Base-by-base conservation (phyloP, 2,329 filamentous ascomycete species). In the Penicillium sp. region DNA sequence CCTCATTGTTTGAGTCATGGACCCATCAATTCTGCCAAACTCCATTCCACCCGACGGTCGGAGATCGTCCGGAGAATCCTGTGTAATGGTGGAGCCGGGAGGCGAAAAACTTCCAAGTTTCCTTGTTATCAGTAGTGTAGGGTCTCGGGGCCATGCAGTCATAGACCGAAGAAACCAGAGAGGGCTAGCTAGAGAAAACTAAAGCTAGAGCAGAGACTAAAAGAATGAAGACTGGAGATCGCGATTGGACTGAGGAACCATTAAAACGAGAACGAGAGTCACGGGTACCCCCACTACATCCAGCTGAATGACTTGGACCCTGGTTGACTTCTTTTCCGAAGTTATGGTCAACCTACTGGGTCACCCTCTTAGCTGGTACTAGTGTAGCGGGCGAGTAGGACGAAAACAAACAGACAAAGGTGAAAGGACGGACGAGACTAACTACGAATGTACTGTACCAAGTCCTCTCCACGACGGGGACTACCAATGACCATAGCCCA, bases 261-360 rank as follows among this genome's bases (percentile, higher is more conserved):
- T 26, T 17, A 7, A 54, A 54, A 40, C 33, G 33, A 40, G 22
- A 54, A 42, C 37, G 33, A 38, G 51, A 33, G 51, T 54, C 51
- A 38, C n/a, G 19, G 15, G 12, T 38, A 15, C 10, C 35, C 19
- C 33, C 35, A 38, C 19, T 5, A n/a, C 3, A 3, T 42, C 19
- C 51, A 54, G 35, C 33, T 38, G 30, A 51, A 51, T 35, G n/a
- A 24, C 50, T 10, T 40, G 4, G 37, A 26, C 22, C 51, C 37
- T 55, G 24, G 17, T 33, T n/a, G 17, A 33, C 17, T 22, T n/a
- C 6, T 19, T 54, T 53, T 54, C 51, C 51, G 22, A 54, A 12
- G 24, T 1, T 6, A n/a, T 28, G 51, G 51, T 54, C 53, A 42
- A 55, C 37, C 53, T 55, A 55, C 38, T 44, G 53, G 53, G 53